Evolutionary conservation across 2,329 filamentous ascomycete species (phyloP), one percentile per base, ranked within the genome.

Genomic region (Ophiostoma piceae): DNA sequence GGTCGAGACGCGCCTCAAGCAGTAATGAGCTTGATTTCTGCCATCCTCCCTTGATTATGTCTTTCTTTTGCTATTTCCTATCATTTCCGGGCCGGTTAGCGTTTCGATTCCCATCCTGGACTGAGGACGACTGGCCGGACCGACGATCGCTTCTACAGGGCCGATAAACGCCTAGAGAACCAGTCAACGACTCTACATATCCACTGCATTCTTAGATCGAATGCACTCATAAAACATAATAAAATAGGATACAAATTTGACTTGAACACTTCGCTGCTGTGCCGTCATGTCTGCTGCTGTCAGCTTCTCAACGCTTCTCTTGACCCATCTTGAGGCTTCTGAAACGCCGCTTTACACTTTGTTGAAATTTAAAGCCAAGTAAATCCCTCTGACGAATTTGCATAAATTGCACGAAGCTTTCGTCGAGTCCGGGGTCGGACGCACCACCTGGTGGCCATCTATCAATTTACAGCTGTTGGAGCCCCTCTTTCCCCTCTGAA

Each of bases 1-100:
- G 84, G 88, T 92, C 73, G 94, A 97, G 84, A 80, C 82, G 75
- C 85, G 91, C 71, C 81, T 96, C 12, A 67, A 60, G 51, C 26
- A 29, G 26, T 29, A 29, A 29, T 29, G 26, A 29, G 26, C 26
- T 29, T 29, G 26, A 29, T 1, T 22, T 14, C 9, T 57, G 4
- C n/a, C n/a, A 7, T 16, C 9, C 8, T 35, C 14, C 39, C 1
- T 14, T 14, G 39, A 14, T 14, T 3, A 2, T 14, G 11, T 14
- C 39, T 41, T 14, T 41, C 12, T 14, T n/a, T 65, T 22, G 5
- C 39, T n/a, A 9, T 39, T 39, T 62, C 12, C 32, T 65, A 2
- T 9, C 32, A n/a, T 16, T n/a, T 37, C 5, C 29, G 60, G 57
- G 32, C 16, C 29, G 60, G 47, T 54, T 39, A n/a, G 65, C 65